A percentile compares a stretch with the other conserved stretches of the same genome.
Evolutionary conservation across 2,329 filamentous ascomycete genomes (phyloP).

Genomic region (Pseudohalonectria lignicola): DNA sequence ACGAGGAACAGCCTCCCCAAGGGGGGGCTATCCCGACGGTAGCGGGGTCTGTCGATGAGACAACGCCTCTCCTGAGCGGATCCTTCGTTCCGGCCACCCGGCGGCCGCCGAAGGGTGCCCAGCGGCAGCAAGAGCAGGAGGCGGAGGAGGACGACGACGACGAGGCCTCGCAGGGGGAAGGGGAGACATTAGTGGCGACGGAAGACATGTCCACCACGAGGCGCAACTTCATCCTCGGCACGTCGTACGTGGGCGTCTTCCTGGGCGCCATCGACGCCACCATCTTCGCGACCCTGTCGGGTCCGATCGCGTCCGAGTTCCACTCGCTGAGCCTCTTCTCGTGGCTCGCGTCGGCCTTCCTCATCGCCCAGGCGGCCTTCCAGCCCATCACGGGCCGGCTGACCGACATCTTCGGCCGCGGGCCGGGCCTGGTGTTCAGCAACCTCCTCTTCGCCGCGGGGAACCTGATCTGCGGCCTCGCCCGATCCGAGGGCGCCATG

Average conservation of each 20-base stretch:
- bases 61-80: conserved; percentile 3
- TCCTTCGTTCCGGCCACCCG: no score
- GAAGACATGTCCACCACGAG: conserved; percentile 34
- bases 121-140: no score
- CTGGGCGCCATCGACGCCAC: conserved; percentile 61
- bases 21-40: no score
- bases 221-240: conserved; percentile 42
- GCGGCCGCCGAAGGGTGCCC: no score
- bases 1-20: no score
- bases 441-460: conserved; percentile 72
- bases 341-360: conserved; percentile 80
- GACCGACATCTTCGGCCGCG: conserved; percentile 79
- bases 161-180: conserved; percentile 16
- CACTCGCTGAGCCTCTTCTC: conserved; percentile 70
- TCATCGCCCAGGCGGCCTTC: conserved; percentile 78
- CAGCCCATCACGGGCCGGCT: conserved; percentile 78
- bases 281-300: conserved; percentile 76
- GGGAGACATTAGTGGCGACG: conserved; percentile 35
- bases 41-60: conserved; percentile 1
- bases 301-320: conserved; percentile 75
- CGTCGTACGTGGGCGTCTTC: conserved; percentile 50
- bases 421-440: conserved; percentile 66
- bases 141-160: conserved; percentile 1
- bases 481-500: conserved; percentile 53
- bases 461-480: conserved; percentile 73